Base-by-base conservation (phyloP, 306 rosid genomes). In the Sicyos baderoa region DNA sequence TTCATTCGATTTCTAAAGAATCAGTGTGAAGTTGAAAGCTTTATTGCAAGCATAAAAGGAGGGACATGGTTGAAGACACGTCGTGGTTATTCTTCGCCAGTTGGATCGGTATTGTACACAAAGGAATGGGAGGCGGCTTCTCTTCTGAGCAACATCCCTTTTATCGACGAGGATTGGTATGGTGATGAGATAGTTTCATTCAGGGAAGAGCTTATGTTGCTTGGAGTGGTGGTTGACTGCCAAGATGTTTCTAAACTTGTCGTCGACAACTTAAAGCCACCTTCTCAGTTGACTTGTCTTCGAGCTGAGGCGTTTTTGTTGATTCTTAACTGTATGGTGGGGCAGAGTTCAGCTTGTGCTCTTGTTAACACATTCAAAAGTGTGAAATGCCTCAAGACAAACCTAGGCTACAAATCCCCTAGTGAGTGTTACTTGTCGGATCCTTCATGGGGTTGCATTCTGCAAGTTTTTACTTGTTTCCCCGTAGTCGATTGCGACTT, bases 81-180 rank as follows among this genome's bases (percentile, higher is more conserved):
- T 10, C 17, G 17, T 5, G 96, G 91, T 54, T 74, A 75, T 63
- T 85, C 76, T 76, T 81, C 89, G 52, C 96, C 97, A 2, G 74
- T 49, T 11, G 86, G 79, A 51, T 78, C 96, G 4, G 96, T 91
- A 23, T 72, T 86, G 81, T 72, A 54, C 54, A 80, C 77, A 62
- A 12, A 77, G 4, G 79, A 67, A 35, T 91, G 96, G 97, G 23
- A 0, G 62, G 70, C 76, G 75, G 96, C 91, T 0, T 78, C 82
- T 0, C 77, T 79, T 77, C 68, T 91, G 9, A 79, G 96, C 69
- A 68, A 74, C 16, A 78, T 91, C 74, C 97, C 97, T 27, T 88
- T 84, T 76, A 77, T 88, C 12, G 87, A 91, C 59, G 6, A 49
- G 9, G 68, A 19, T 10, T 79, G 77, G 71, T 88, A 76, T 32